Evolutionary conservation across 2,329 filamentous ascomycete genomes (phyloP), one percentile per base, ranked within the genome.

Genomic region (Huntiella abstrusa): DNA sequence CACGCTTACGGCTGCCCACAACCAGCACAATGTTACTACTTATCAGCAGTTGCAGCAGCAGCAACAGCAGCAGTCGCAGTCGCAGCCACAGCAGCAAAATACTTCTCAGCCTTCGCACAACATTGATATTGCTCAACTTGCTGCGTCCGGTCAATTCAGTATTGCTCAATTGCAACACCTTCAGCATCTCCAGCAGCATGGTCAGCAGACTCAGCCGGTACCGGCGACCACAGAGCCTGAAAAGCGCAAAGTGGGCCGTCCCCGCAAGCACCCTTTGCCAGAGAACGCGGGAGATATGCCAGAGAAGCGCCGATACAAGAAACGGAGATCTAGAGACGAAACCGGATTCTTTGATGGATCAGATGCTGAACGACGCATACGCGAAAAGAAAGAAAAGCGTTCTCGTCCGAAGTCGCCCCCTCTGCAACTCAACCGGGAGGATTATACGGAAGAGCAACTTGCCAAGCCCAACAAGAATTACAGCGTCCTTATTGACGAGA

Each of bases 241-340:
- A 60, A 80, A 80, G 62, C 67, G 75, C 37, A 78, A 77, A 52
- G 75, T 80, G 35, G 76, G 76, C 5, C 70, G 76, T 22, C 76
- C 75, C 1, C 64, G 75, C 50, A 80, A 80, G 54, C 71, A 79
- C 52, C 74, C 75, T 4, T 54, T 70, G 8, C 72, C 72, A 4
- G 75, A 79, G 36, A 64, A 69, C n/a, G 64, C 60, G 5, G 60
- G 63, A 1, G 68, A 71, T 39, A 65, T 64, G 48, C 67, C 69
- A 1, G 74, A 78, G 59, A 80, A 80, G 61, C 68, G 76, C 50
- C 77, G 75, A 54, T 80, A 79, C 57, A 79, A 76, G 52, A 74
- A 75, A 46, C 64, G 75, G 45, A 77, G 72, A 55, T 65, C 68
- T 5, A 70, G 65, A 53, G 70, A 74, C 47, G 67, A 70, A 28